Percentiles rank a stretch among this genome's conserved stretches.
Evolutionary conservation across 768 basidiomycete genomes (phyloP).

Genomic region (Botryobasidium botryosum): DNA sequence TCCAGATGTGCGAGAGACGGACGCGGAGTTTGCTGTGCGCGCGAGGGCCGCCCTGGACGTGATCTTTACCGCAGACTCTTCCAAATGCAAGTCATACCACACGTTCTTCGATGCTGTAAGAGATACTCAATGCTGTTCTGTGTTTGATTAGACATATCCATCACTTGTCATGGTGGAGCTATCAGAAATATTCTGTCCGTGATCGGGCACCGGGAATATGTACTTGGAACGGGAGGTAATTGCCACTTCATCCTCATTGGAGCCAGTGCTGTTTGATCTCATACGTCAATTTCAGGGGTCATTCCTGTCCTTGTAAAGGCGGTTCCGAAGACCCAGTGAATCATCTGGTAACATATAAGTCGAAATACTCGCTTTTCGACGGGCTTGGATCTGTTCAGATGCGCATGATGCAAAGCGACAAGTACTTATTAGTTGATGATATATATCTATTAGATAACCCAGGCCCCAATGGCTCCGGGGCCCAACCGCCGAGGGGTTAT

Average conservation of each 20-base stretch:
- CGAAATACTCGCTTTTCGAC: too few relatives aligned
- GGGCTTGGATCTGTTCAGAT: too few relatives aligned
- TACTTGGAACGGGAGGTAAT: slow-evolving; percentile 48
- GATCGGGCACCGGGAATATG: slow-evolving; percentile 28
- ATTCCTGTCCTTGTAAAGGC: neutral
- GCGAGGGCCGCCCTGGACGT: slow-evolving; percentile 35
- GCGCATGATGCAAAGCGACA: too few relatives aligned
- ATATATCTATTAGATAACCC: too few relatives aligned
- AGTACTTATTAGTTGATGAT: too few relatives aligned
- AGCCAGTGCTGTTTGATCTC: neutral
- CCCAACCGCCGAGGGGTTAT: too few relatives aligned
- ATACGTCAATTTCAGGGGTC: neutral
- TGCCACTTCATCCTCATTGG: slow-evolving; percentile 3
- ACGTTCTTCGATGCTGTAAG: too few relatives aligned
- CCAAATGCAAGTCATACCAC: neutral
- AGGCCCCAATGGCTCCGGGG: too few relatives aligned
- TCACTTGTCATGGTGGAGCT: slow-evolving; percentile 49
- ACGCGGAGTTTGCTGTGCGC: slow-evolving; percentile 28
- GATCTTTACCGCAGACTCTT: slow-evolving; percentile 28
- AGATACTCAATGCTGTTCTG: too few relatives aligned
- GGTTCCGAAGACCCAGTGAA: too few relatives aligned
- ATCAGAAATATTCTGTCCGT: slow-evolving; percentile 38
- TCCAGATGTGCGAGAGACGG: slow-evolving; percentile 36
- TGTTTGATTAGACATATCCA: slow-evolving; percentile 42
- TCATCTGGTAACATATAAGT: too few relatives aligned